Evolutionary conservation across 2,329 filamentous ascomycete genomes (phyloP).

Genomic region (Dothistroma pini): DNA sequence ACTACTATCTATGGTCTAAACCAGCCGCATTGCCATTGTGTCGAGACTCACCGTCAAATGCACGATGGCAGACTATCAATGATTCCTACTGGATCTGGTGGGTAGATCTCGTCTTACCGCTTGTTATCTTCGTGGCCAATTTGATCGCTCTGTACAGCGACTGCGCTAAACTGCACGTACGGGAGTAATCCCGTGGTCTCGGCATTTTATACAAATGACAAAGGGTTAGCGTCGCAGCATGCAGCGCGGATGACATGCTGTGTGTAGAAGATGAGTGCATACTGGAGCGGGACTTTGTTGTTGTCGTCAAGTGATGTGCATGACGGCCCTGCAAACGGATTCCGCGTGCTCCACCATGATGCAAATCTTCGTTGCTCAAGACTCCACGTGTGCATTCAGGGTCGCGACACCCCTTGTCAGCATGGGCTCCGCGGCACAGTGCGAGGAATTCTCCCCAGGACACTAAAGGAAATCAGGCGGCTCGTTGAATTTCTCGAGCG

Average conservation of each 20-base stretch:
- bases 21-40: neutral
- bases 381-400: neutral
- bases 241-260: slow-evolving; percentile 1
- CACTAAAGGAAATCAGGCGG: neutral
- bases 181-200: neutral
- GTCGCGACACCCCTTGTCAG: neutral
- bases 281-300: neutral
- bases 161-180: slow-evolving; percentile 8
- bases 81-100: neutral
- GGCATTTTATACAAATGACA: neutral
- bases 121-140: slow-evolving; percentile 11
- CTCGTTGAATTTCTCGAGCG: neutral
- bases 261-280: neutral
- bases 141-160: slow-evolving; percentile 10
- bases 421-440: neutral
- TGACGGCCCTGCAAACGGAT: neutral
- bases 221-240: neutral
- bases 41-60: neutral
- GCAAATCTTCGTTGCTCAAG: neutral
- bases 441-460: neutral
- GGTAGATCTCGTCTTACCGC: neutral
- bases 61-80: neutral
- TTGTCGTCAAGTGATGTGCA: neutral
- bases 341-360: neutral
- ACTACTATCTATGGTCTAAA: neutral